These are phyloP conservation scores for Bipolaris zeicola DNA, from an alignment of 2,329 filamentous ascomycete species.

Conservation along the genomic window DNA sequence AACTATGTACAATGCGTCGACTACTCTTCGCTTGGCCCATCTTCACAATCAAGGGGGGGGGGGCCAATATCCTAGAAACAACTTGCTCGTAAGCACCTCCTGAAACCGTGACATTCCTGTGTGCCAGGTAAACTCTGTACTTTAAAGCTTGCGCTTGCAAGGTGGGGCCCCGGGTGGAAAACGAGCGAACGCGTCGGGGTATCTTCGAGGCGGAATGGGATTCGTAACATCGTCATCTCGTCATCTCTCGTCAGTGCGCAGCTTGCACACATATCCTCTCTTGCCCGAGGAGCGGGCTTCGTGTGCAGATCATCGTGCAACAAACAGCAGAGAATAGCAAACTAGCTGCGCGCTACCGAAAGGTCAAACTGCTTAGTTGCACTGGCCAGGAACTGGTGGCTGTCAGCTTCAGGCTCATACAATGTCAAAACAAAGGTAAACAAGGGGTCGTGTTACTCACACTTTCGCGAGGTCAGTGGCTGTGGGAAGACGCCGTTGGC, in stretches of 20 bases:
- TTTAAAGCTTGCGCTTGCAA: neutral
- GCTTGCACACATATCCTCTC: neutral
- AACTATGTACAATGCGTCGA: slow-evolving; percentile 5
- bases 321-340: slow-evolving; percentile 22
- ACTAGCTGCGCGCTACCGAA: neutral
- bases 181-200: slow-evolving; percentile 33
- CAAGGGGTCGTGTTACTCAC: slow-evolving; percentile 34
- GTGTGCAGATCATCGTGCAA: slow-evolving; percentile 8
- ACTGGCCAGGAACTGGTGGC: slow-evolving; percentile 42
- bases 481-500: slow-evolving; percentile 57
- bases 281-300: slow-evolving; percentile 24
- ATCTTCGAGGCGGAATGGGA: slow-evolving; percentile 31
- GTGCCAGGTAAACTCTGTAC: neutral
- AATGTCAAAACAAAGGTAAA: neutral
- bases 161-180: slow-evolving; percentile 11
- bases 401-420: slow-evolving; percentile 12
- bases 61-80: neutral
- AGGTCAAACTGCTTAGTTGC: slow-evolving; percentile 30
- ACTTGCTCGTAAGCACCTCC: neutral
- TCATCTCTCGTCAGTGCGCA: slow-evolving; percentile 1
- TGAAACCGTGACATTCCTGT: neutral
- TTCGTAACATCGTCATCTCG: slow-evolving; percentile 29
- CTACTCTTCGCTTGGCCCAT: neutral
- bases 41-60: too few species aligned
- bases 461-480: slow-evolving; percentile 47